Evolutionary conservation across 768 basidiomycete species (phyloP).

Genomic region (Harrya chromipes): DNA sequence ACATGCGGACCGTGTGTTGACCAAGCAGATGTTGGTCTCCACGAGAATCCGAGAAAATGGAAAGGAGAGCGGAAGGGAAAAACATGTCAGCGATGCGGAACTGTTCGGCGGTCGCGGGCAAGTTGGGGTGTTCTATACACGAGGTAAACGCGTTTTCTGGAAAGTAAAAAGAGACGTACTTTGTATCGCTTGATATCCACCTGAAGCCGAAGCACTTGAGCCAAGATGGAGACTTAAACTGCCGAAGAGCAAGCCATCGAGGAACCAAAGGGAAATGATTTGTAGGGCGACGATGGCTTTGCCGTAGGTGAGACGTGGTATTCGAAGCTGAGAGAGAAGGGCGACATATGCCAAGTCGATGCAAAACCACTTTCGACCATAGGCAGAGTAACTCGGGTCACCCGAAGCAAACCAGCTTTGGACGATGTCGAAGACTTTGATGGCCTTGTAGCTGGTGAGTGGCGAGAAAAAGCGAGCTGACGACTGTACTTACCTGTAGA

Average conservation of each 20-base stretch:
- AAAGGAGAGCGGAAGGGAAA: constrained; percentile 48
- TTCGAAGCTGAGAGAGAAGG: constrained; percentile 59
- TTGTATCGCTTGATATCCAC: constrained; percentile 25
- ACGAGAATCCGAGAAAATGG: constrained; percentile 34
- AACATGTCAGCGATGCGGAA: constrained; percentile 50
- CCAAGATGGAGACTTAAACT: constrained; percentile 59
- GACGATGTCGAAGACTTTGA: constrained; percentile 73
- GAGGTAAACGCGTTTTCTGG: constrained; percentile 3
- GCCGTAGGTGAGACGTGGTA: constrained; percentile 70
- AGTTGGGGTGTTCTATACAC: constrained; percentile 32
- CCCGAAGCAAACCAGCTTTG: constrained; percentile 48
- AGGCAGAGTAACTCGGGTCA: constrained; percentile 40
- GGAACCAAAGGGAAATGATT: constrained; percentile 55
- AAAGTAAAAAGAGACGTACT: constrained; percentile 25
- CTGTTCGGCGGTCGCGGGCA: constrained; percentile 43
- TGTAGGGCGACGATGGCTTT: constrained; percentile 62
- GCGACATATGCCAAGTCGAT: constrained; percentile 62
- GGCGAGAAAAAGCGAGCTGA: neutral
- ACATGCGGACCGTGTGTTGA: constrained; percentile 89
- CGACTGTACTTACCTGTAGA: constrained; percentile 55
- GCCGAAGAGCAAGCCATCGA: constrained; percentile 72
- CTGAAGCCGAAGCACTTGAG: constrained; percentile 11
- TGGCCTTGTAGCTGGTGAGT: constrained; percentile 44
- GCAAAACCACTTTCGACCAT: constrained; percentile 68
- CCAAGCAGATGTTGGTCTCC: constrained; percentile 69